phyloP scores from a whole-genome alignment of 768 basidiomycete species.

The Clavulina sp. region DNA sequence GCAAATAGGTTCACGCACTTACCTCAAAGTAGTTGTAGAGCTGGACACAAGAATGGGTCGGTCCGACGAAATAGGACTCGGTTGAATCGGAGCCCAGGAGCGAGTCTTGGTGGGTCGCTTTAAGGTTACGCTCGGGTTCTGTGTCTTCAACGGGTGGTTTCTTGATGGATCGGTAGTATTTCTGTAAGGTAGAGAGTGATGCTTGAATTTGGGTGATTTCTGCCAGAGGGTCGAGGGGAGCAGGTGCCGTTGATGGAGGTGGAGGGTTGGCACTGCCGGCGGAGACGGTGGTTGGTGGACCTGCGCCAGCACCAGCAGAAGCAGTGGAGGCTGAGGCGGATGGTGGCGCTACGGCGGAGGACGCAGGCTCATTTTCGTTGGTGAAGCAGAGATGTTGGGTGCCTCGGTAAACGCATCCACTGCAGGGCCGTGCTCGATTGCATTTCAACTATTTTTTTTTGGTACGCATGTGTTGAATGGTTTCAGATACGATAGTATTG shows the following conservation, averaged over 20 bases:
- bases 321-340: neutral
- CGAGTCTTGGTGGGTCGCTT: neutral
- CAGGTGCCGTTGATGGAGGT: too few species aligned
- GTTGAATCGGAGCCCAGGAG: neutral
- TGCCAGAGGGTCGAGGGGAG: neutral
- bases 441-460: slow-evolving; percentile 61
- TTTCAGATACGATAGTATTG: neutral
- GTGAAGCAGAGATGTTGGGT: slow-evolving; percentile 71
- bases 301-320: too few species aligned
- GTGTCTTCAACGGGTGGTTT: neutral
- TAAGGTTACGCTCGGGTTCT: neutral
- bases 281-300: too few species aligned
- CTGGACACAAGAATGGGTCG: neutral
- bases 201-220: neutral
- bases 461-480: neutral
- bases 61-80: neutral
- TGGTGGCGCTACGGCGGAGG: neutral
- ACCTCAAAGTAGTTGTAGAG: neutral
- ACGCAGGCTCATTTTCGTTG: slow-evolving; percentile 22
- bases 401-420: slow-evolving; percentile 70
- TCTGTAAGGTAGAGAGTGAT: neutral
- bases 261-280: too few species aligned
- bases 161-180: neutral
- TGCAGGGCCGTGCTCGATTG: slow-evolving; percentile 79
- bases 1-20: neutral